Conservation (phyloP, 768 basidiomycete genomes). For the Boletus subcaerulescens region DNA sequence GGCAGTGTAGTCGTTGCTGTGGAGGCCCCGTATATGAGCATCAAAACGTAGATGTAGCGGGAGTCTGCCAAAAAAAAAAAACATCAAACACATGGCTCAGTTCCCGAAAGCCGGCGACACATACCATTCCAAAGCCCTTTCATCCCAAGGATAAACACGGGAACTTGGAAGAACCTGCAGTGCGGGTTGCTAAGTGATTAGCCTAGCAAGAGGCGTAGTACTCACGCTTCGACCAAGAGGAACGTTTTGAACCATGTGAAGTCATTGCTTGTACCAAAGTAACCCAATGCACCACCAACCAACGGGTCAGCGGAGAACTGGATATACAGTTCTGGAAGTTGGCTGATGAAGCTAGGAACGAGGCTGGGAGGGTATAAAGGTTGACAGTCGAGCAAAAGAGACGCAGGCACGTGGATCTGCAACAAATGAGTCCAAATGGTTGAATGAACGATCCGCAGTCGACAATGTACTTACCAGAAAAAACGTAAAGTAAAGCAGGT, state of each 20-base stretch:
- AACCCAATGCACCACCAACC: conserved; percentile 49
- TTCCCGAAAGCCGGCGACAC: neutral
- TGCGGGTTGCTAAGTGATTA: neutral
- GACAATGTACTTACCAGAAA: conserved; percentile 49
- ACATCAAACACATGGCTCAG: neutral
- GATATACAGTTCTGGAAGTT: conserved; percentile 50
- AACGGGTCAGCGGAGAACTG: conserved; percentile 65
- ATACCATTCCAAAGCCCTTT: conserved; percentile 56
- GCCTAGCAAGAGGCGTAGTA: neutral
- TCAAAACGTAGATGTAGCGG: conserved; percentile 53
- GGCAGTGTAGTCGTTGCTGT: conserved; percentile 77
- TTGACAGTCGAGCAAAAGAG: conserved; percentile 71
- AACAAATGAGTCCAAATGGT: neutral
- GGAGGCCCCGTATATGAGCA: conserved; percentile 74
- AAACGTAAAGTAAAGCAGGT: conserved; percentile 68
- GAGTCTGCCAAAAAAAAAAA: conserved; percentile 37
- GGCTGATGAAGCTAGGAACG: conserved; percentile 46
- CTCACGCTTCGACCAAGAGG: conserved; percentile 59
- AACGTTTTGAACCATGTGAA: conserved; percentile 67
- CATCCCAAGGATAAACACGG: conserved; percentile 71
- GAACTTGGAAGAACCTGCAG: conserved; percentile 61
- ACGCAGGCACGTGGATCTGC: conserved; percentile 65
- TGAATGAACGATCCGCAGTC: neutral
- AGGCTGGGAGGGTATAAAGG: conserved; percentile 53
- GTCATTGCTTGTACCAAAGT: conserved; percentile 31